Base-by-base conservation (phyloP, 148 eudicot genomes). In the Vaccinium vitisidaea region DNA sequence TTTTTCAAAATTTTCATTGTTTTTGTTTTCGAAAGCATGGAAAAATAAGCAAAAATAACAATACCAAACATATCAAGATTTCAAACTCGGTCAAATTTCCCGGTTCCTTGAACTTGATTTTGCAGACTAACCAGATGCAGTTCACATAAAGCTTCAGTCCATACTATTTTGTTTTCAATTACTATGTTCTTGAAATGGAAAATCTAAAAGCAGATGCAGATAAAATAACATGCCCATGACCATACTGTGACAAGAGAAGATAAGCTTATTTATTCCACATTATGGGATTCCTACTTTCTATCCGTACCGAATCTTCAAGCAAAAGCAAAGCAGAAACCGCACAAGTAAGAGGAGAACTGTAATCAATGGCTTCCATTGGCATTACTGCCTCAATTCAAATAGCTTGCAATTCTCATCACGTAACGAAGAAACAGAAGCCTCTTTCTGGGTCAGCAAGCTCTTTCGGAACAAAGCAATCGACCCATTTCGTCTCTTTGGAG, bases 281-380 rank as follows among this genome's bases (percentile, higher is more conserved):
- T 80, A 73, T 76, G 87, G 87, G 81, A 50, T 82, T 81, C 49
- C 84, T n/a, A 53, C 75, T 49, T 82, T 46, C 19, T 48, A 85
- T 85, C 81, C 76, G 32, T 9, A 16, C 12, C 55, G 1, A 13
- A 32, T 53, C 39, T 27, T 13, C 74, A 56, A 52, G 73, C 39
- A 21, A 67, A 52, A 58, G 1, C 43, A 43, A 59, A 63, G 67
- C 43, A 82, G 70, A 79, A 65, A 65, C 65, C 79, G 75, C 65
- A 14, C 12, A 16, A 76, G 69, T n/a, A 73, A n/a, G 59, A 32
- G 46, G 8, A 32, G 56, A 67, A 48, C 7, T 8, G 11, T 46
- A 36, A 82, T 85, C 79, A 71, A 89, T 89, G 88, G 89, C 89
- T 85, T 82, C 91, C 32, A 77, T 87, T 79, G 82, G 82, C 82